phyloP scores from a whole-genome alignment of 2,329 filamentous ascomycete species.

The Calonectria naviculata region DNA sequence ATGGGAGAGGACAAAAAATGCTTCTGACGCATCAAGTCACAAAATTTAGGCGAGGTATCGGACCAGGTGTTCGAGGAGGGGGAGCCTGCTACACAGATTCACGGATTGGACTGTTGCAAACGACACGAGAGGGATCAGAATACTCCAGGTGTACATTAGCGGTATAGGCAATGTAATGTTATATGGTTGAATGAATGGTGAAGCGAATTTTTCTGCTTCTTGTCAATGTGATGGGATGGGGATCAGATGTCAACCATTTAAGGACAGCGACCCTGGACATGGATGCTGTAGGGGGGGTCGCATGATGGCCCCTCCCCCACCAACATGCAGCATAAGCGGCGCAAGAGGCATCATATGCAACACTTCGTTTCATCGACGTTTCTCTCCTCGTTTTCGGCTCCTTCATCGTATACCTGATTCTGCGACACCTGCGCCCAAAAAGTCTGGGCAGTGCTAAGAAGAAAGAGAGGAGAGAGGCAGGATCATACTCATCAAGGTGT shows the following conservation, averaged over 20 bases:
- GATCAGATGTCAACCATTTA: not conserved
- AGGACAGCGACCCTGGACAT: not conserved
- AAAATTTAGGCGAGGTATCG: constrained; percentile 27
- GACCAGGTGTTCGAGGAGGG: constrained; percentile 23
- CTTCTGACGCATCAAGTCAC: constrained; percentile 19
- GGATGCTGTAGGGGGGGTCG: constrained; percentile 17
- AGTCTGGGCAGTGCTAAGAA: not conserved
- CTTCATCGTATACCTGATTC: not conserved
- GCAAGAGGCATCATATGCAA: constrained; percentile 11
- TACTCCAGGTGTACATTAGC: constrained; percentile 35
- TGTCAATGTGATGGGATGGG: not conserved
- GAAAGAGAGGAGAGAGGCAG: not conserved
- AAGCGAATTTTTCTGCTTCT: not conserved
- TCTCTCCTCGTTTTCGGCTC: not conserved
- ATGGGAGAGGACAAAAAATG: constrained; percentile 29
- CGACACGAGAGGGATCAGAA: constrained; percentile 15
- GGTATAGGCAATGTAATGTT: constrained; percentile 38
- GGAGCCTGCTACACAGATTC: constrained; percentile 5
- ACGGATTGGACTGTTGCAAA: constrained; percentile 9
- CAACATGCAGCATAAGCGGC: constrained; percentile 27
- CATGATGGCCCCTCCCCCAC: constrained; percentile 35
- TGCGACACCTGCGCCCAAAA: not conserved
- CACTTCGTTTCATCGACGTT: not conserved
- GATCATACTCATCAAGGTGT: not conserved
- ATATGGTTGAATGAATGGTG: not conserved